Base-by-base conservation (phyloP, 2,329 filamentous ascomycete species). In the Hypoxylon sp. region DNA sequence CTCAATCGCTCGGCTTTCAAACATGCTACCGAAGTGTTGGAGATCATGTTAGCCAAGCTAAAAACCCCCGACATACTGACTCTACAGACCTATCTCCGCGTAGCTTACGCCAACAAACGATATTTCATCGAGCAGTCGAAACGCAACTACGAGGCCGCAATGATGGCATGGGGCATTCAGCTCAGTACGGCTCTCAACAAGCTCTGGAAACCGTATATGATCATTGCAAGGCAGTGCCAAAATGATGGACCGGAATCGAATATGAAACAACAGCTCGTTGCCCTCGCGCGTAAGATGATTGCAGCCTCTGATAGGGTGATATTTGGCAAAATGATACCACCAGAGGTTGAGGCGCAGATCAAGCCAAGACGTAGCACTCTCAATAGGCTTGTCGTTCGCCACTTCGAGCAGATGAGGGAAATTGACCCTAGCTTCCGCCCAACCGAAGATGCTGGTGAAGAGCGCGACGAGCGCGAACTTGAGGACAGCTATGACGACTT, bases 1-100 rank as follows among this genome's bases (percentile, higher is more conserved):
- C 88, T 89, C 58, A 97, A 96, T 76, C 82, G 77, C n/a, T 85
- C 89, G 54, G 86, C 87, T 20, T 85, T 97, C 68, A 78, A 81
- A 2, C 84, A 91, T 69, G 91, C 92, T 3, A 87, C 82, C 52
- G 78, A 82, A 52, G 82, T 97, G 24, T 79, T 97, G 28, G 82
- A 88, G 54, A 75, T 86, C 52, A 93, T 94, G 90, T 71, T 77
- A 46, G 70, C 73, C 26, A 76, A 73, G 4, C 71, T 82, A 12
- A 69, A 74, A 9, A 74, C 80, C 2, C 84, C 85, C 1, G 87
- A 91, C 68, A 69, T 85, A 4, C 74, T 78, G 38, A 76, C 82
- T 16, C 76, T 91, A 63, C 80, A 82, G 38, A 74, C 82, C 5
- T 92, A 89, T 75, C 80, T 92, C 26, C 81, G 84, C 33, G 77